Evolutionary conservation across 768 basidiomycete genomes (phyloP), one percentile per base, ranked within the genome.

Genomic region (Coprinopsis strossmayeri): DNA sequence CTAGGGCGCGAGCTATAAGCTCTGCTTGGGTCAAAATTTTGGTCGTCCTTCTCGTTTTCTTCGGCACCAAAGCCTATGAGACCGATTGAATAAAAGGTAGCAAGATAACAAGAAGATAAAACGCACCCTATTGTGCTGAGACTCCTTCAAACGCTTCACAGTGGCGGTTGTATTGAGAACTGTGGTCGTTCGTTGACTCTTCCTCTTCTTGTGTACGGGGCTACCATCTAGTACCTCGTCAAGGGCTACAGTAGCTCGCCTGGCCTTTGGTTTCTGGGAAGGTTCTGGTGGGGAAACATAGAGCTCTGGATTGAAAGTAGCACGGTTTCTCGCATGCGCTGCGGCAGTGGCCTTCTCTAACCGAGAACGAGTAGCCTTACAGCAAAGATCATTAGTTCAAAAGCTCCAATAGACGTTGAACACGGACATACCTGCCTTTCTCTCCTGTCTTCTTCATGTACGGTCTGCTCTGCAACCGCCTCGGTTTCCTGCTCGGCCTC

Each of bases 1-100:
- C 87, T 15, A 93, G 76, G 0, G 91, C 91, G 5, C 79, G 79
- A 1, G 80, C 81, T 49, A 94, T 85, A 5, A 93, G 76, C 57
- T 93, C 87, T n/a, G 78, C 85, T 58, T 94, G 91, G 0, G 89
- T 89, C 37, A 72, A 76, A 3, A 68, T 62, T 25, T 72, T 81
- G 20, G 67, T 71, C 46, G 70, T 71, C 2, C 64, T 62, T 58
- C 81, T 86, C 5, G 65, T 59, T 56, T 82, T 84, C 66, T 82
- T 88, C 1, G 84, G 78, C 28, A 72, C 69, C 0, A 81, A 70
- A 11, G 80, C 78, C 81, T 83, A 44, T n/a, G n/a, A n/a, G n/a
- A n/a, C n/a, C n/a, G 5, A 27, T 45, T 34, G n/a, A 13, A 42
- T 26, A 18, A 41, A 40, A 23, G 34, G 17, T 30, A 46, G 4